Percentiles rank a stretch among this genome's conserved stretches.
These are phyloP conservation scores for Cordyceps javanica DNA, from an alignment of 2,329 filamentous ascomycete species.

Conservation along the genomic window DNA sequence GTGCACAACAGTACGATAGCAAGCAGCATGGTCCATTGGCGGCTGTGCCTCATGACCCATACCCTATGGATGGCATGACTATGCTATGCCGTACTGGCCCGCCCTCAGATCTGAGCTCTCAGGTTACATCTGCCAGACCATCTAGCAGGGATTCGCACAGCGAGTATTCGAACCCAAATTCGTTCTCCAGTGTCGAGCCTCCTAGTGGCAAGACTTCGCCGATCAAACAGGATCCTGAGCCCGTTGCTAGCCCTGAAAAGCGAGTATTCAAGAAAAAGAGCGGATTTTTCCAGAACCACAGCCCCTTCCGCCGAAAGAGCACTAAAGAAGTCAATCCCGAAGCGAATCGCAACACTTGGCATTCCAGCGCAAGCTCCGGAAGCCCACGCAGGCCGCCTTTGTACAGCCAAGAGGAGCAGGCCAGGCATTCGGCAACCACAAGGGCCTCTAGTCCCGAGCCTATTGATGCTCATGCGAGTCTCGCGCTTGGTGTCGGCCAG, in stretches of 20 bases:
- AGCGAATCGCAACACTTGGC: slow-evolving; percentile 56
- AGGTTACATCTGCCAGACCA: slow-evolving; percentile 59
- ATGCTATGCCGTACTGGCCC: slow-evolving; percentile 84
- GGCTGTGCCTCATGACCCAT: slow-evolving; percentile 81
- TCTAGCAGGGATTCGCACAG: slow-evolving; percentile 84
- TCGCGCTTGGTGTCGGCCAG: slow-evolving; percentile 89
- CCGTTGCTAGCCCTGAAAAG: slow-evolving; percentile 53
- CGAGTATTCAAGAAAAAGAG: slow-evolving; percentile 65
- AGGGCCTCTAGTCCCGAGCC: slow-evolving; percentile 66
- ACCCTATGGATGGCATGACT: slow-evolving; percentile 93
- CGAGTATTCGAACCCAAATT: slow-evolving; percentile 84
- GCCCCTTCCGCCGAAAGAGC: slow-evolving; percentile 88
- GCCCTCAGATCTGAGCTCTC: slow-evolving; percentile 45
- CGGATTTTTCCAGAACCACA: slow-evolving; percentile 88
- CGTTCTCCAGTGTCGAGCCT: slow-evolving; percentile 79
- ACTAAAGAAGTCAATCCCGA: slow-evolving; percentile 57
- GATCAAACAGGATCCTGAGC: slow-evolving; percentile 53
- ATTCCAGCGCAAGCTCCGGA: slow-evolving; percentile 28
- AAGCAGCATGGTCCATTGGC: slow-evolving; percentile 57
- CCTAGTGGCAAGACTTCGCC: slow-evolving; percentile 69
- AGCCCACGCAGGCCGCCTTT: slow-evolving; percentile 33
- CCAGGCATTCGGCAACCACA: slow-evolving; percentile 22
- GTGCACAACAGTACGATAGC: slow-evolving; percentile 15
- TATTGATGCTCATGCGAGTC: slow-evolving; percentile 84
- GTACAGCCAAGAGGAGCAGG: slow-evolving; percentile 30